These are phyloP conservation scores for Solidago caesia DNA, from an alignment of 129 eudicot genomes.

Conservation along the genomic window DNA sequence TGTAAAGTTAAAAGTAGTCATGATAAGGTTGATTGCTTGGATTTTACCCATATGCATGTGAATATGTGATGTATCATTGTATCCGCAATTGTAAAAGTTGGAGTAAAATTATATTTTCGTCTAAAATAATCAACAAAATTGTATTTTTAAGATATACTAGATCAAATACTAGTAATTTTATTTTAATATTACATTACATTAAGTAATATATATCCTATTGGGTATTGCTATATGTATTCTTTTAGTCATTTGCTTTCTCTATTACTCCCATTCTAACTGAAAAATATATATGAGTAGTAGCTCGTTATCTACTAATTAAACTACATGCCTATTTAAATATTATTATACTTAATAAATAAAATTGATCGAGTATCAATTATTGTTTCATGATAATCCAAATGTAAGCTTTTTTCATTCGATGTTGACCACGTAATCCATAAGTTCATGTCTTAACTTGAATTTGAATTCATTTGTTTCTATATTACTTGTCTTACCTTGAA, in stretches of 20 bases:
- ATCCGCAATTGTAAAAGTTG: constrained; percentile 16
- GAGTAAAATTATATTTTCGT: not conserved
- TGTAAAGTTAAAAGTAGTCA: constrained; percentile 31
- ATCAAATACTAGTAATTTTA: not conserved
- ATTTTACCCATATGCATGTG: constrained; percentile 25
- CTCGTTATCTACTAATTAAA: not conserved
- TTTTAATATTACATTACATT: too few relatives aligned
- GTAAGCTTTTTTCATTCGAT: not conserved
- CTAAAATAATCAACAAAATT: too few relatives aligned
- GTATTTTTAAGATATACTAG: not conserved
- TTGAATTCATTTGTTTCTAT: not conserved
- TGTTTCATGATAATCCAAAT: not conserved
- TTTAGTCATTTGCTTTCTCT: not conserved
- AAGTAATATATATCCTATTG: too few relatives aligned
- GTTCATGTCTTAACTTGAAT: not conserved
- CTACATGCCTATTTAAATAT: not conserved
- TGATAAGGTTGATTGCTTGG: constrained; percentile 33
- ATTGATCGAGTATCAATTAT: not conserved
- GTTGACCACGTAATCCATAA: not conserved
- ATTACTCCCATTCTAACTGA: too few relatives aligned
- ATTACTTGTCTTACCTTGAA: not conserved
- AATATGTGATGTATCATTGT: constrained; percentile 10
- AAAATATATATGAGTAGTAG: too few relatives aligned
- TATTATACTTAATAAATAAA: too few relatives aligned
- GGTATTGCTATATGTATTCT: not conserved